Evolutionary conservation across 2,329 filamentous ascomycete species (phyloP), one percentile per base, ranked within the genome.

Genomic region (Aphanoascus verrucosus): DNA sequence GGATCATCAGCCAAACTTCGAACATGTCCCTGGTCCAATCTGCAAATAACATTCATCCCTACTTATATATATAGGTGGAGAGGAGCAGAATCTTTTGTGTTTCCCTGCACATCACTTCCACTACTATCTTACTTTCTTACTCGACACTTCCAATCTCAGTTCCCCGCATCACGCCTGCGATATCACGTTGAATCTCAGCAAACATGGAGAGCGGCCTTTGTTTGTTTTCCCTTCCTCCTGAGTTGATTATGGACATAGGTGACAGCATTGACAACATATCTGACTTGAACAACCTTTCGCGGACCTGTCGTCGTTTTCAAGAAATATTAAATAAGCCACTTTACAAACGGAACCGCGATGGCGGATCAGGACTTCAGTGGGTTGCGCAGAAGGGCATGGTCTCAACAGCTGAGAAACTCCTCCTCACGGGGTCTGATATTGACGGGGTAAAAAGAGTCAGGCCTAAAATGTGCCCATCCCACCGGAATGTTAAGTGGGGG

Each of bases 251-350:
- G 7, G 23, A 9, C 8, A 40, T 56, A 28, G 42, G 40, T 7
- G 43, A 50, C 31, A 12, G 37, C 9, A 37, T 49, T 19, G 12
- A 12, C 15, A 42, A 35, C 1, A 14, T 12, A 3, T 11, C 14
- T 8, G 52, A 56, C 14, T 32, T 56, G n/a, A 56, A 49, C 52
- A 44, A 11, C 14, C 32, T 56, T 20, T 31, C 15, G 11, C 48
- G 23, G 15, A 55, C 55, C 1, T 52, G 55, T 45, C 48, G 19
- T 14, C 17, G 20, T 3, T 35, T 49, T 23, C 14, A 53, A 35
- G 19, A 14, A n/a, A 28, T 53, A 8, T 41, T 57, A 3, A 49
- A 47, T 28, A 28, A 40, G 4, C 8, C 23, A 31, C 31, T 55
- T n/a, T 57, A 52, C 23, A 44, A 19, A 14, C 31, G 32, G n/a